These are phyloP conservation scores for Trifolium repens DNA, from an alignment of 306 rosid genomes.

Conservation along the genomic window DNA sequence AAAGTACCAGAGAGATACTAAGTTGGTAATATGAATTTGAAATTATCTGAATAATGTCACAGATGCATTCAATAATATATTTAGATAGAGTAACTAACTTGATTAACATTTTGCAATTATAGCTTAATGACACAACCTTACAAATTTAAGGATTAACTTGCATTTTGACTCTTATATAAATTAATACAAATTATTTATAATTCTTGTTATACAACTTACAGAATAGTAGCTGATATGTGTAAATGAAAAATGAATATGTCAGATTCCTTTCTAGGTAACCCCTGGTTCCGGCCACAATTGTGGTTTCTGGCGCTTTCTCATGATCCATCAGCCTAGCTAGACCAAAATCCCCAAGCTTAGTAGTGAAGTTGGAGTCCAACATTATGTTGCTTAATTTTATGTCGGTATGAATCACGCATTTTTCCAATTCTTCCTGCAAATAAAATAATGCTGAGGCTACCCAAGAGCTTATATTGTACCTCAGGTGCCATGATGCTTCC, in stretches of 20 bases:
- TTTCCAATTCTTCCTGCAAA: constrained; percentile 43
- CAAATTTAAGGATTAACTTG: too few species aligned
- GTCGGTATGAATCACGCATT: constrained; percentile 45
- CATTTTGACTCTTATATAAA: too few species aligned
- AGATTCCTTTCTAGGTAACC: constrained; percentile 41
- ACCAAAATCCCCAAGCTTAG: constrained; percentile 50
- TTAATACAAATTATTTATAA: too few species aligned
- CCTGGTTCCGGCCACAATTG: constrained; percentile 36
- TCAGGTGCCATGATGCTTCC: constrained; percentile 29
- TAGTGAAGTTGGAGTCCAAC: constrained; percentile 39
- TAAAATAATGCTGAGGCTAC: constrained; percentile 45
- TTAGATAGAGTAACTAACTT: too few species aligned
- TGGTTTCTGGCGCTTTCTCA: constrained; percentile 23
- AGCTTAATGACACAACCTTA: too few species aligned
- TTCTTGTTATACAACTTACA: too few species aligned
- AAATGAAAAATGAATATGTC: constrained; percentile 25
- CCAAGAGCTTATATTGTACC: constrained; percentile 37
- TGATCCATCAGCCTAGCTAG: constrained; percentile 41
- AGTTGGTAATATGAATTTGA: too few species aligned
- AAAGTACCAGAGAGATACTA: too few species aligned
- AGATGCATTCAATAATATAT: too few species aligned
- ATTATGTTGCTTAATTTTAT: constrained; percentile 48
- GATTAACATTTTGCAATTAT: too few species aligned
- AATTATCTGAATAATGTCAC: too few species aligned
- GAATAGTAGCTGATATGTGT: too few species aligned